phyloP scores from a whole-genome alignment of 257 asterid species.

The Sherardia arvensis region DNA sequence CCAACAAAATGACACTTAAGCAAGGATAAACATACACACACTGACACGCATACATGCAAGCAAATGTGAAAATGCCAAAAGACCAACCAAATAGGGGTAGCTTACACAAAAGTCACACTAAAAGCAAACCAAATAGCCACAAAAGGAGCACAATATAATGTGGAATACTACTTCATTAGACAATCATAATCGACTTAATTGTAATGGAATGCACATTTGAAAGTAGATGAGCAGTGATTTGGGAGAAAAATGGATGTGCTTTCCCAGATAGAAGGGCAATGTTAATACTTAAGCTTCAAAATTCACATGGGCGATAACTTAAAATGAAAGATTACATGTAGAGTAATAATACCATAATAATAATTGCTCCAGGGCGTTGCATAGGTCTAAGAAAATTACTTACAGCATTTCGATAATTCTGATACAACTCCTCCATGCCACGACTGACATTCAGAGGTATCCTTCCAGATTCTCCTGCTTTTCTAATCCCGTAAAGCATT shows the following conservation, averaged over 20 bases:
- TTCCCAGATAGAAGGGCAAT: neutral
- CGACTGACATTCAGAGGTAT: slow-evolving; percentile 57
- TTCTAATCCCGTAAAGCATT: slow-evolving; percentile 54
- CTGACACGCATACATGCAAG: neutral
- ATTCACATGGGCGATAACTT: neutral
- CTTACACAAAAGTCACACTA: neutral
- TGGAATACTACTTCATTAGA: neutral
- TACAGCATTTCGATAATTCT: slow-evolving; percentile 83
- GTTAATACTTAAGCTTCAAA: neutral
- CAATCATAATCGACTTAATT: neutral
- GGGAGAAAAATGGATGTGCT: neutral
- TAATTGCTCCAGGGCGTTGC: neutral
- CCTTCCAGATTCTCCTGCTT: slow-evolving; percentile 73
- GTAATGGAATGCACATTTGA: neutral
- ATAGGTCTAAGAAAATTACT: slow-evolving; percentile 30
- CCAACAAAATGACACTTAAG: neutral
- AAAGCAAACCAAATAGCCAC: neutral
- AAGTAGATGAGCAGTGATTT: neutral
- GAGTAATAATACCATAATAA: neutral
- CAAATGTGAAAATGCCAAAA: neutral
- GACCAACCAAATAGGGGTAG: neutral
- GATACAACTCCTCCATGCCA: slow-evolving; percentile 78
- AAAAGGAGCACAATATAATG: neutral
- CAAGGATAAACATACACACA: neutral
- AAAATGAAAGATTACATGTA: neutral